Evolutionary conservation across 139 green algal genomes (phyloP), one percentile per base, ranked within the genome.

Genomic region (Yamagishiella unicocca): DNA sequence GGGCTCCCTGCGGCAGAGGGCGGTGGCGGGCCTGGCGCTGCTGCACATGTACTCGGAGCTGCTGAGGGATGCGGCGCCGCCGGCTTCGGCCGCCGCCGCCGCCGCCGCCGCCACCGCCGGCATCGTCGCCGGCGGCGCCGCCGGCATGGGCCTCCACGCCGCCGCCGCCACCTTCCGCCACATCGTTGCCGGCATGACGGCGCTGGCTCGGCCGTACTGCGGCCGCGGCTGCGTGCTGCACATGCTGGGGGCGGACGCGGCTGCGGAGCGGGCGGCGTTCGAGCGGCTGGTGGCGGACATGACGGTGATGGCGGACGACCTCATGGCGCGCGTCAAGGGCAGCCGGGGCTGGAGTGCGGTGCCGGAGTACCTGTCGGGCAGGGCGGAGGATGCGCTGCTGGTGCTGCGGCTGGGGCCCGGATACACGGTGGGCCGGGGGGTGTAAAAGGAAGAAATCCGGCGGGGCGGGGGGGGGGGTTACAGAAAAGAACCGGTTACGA

Each of bases 181-280:
- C 79, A 4, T 85, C 14, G 61, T 85, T 21, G 61, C 61, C 5
- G 79, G 54, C 61, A 85, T 85, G 79, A n/a, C 53, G 25, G 79
- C 79, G 27, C 66, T 85, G 22, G 79, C 79, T 0, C 38, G 61
- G 27, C 61, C 61, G 6, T 85, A 85, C 61, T 76, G 61, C 61
- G 79, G 79, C 22, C 79, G 79, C 38, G 40, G 79, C 29, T 62
- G 40, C 31, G 79, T 85, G 38, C 10, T 85, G 61, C 79, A 85
- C 79, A 85, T 85, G 79, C 40, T 85, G 61, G 61, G 27, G 2
- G 40, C 40, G n/a, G 79, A 85, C 66, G 58, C 61, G n/a, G 79
- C 5, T 0, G 61, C 61, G 61, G 79, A 85, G 79, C 61, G 62
- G 61, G 79, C 27, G 1, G 61, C 38, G 17, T 85, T 76, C 27